A percentile compares a stretch with the other conserved stretches of the same genome.
phyloP scores from a whole-genome alignment of 768 basidiomycete species.

The Hypholoma fasciculare region DNA sequence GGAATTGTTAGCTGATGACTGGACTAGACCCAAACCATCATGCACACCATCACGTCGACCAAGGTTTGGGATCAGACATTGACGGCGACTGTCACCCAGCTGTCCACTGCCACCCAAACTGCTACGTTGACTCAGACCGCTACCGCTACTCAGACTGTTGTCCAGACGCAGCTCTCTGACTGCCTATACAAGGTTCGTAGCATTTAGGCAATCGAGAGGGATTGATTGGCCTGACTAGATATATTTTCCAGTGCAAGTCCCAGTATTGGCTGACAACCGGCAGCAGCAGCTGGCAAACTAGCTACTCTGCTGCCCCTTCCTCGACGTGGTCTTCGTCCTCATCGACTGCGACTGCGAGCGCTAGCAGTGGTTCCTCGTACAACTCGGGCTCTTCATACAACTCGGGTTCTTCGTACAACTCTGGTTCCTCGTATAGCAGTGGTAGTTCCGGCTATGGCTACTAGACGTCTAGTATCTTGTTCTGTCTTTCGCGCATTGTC shows the following conservation, averaged over 20 bases:
- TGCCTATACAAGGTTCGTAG: constrained; percentile 49
- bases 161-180: constrained; percentile 50
- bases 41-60: constrained; percentile 57
- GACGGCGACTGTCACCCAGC: constrained; percentile 50
- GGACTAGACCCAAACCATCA: constrained; percentile 55
- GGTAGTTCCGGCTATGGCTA: constrained; percentile 24
- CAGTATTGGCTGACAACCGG: constrained; percentile 50
- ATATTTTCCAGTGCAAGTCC: constrained; percentile 52
- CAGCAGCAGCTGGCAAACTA: constrained; percentile 45
- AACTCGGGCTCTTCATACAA: constrained; percentile 13
- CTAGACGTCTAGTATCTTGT: constrained; percentile 21
- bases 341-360: constrained; percentile 10
- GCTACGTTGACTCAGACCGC: constrained; percentile 52
- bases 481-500: constrained; percentile 13
- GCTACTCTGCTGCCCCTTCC: constrained; percentile 35
- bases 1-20: constrained; percentile 5
- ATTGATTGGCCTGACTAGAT: constrained; percentile 11
- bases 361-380: constrained; percentile 23
- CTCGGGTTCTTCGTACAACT: constrained; percentile 14
- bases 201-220: background rate
- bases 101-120: constrained; percentile 51
- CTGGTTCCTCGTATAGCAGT: constrained; percentile 19
- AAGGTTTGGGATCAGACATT: constrained; percentile 47
- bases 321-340: constrained; percentile 16
- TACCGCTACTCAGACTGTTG: constrained; percentile 46